phyloP scores from a whole-genome alignment of 73 alveolate species.

The Urostyla sp. region DNA sequence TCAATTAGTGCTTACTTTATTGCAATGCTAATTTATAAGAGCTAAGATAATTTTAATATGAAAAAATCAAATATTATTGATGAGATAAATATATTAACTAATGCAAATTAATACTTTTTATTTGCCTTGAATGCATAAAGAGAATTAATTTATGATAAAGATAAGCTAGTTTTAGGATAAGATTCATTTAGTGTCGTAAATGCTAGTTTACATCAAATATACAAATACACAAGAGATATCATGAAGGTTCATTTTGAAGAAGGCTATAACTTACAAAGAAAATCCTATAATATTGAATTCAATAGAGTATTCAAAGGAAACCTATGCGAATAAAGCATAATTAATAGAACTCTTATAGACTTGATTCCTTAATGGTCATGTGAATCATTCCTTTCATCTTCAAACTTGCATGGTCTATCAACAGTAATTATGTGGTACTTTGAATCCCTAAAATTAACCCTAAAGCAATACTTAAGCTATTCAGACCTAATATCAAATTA shows the following conservation, averaged over 20 bases:
- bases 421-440: constrained; percentile 8
- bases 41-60: not conserved
- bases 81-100: constrained; percentile 20
- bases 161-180: not conserved
- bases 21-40: constrained; percentile 30
- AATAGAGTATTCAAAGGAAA: not conserved
- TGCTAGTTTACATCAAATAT: not conserved
- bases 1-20: not conserved
- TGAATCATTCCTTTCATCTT: not conserved
- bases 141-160: constrained; percentile 25
- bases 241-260: not conserved
- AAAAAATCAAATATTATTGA: not conserved
- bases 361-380: constrained; percentile 18
- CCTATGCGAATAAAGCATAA: not conserved
- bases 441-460: not conserved
- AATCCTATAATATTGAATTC: constrained; percentile 1
- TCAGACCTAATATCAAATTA: not conserved
- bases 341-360: not conserved
- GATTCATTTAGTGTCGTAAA: constrained; percentile 25
- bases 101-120: constrained; percentile 14
- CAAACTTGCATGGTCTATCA: constrained; percentile 14
- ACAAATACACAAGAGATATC: not conserved
- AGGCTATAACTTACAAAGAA: not conserved
- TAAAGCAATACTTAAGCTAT: not conserved
- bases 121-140: constrained; percentile 47